These are phyloP conservation scores for Gossypium thurberi DNA, from an alignment of 345 rosid genomes.

Conservation along the genomic window DNA sequence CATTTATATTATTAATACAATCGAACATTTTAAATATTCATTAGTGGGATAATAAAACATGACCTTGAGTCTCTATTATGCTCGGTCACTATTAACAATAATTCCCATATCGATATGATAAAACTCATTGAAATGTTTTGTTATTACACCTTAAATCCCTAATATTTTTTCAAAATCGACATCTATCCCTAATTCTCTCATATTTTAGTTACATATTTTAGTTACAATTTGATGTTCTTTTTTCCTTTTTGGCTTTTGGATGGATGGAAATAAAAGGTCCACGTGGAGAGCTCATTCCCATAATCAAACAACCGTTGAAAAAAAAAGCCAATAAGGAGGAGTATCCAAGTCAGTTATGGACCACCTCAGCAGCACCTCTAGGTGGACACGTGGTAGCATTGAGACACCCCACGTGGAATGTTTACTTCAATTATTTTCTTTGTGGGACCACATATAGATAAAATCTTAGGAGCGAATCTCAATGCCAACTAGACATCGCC, in stretches of 20 bases:
- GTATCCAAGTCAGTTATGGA: conserved; percentile 15
- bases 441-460: conserved; percentile 19
- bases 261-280: background rate
- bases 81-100: too few relatives aligned
- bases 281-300: background rate
- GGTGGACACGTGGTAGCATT: conserved; percentile 17
- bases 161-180: too few relatives aligned
- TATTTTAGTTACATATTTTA: too few relatives aligned
- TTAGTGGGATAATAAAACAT: too few relatives aligned
- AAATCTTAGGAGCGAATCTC: conserved; percentile 29
- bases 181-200: too few relatives aligned
- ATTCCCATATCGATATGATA: fast-evolving
- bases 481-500: conserved; percentile 21
- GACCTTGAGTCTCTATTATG: fast-evolving
- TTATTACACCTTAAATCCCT: too few relatives aligned
- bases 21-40: fast-evolving
- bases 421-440: conserved; percentile 17
- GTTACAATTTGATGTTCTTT: too few relatives aligned
- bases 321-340: background rate
- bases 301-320: background rate
- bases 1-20: too few relatives aligned
- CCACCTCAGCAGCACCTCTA: conserved; percentile 26
- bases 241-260: background rate
- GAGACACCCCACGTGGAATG: conserved; percentile 25
- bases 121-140: too few relatives aligned